Evolutionary conservation across 176 grass and related monocot species (phyloP), one percentile per base, ranked within the genome.

Genomic region (Aegilops bicornis): DNA sequence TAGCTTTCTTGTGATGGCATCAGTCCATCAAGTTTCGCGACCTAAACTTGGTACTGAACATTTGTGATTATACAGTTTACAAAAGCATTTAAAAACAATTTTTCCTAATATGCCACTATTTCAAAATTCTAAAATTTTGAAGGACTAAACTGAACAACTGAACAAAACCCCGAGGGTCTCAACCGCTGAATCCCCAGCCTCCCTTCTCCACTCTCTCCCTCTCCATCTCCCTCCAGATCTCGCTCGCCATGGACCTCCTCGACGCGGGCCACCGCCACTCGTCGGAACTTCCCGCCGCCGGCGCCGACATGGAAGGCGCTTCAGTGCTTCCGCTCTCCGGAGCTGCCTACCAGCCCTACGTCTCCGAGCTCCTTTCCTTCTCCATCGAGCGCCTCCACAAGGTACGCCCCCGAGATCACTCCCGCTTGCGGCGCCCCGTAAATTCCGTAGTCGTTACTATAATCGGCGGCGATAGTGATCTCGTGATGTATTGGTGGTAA

Each of bases 291-390:
- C 77, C 61, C 42, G n/a, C 86, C 22, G 35, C 81, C 60, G 62
- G 8, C 35, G 24, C 47, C 9, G 81, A 84, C 47, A 84, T 91
- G 87, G 70, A 27, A 25, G 29, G 40, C 2, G 59, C 78, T 50
- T 69, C 83, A 31, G 79, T 43, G 31, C 91, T 92, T 72, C 94
- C 94, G 9, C 89, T 96, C 43, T 73, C 83, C 17, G 92, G 90
- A 10, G 66, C 89, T 3, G 82, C 89, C 17, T 92, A 96, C 64
- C 97, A 99, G 76, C 90, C 91, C 48, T 99, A 99, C 80, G 94
- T 99, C n/a, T 99, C 97, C 72, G 97, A 99, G 90, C 97, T 99
- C 67, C 97, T 99, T 73, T 99, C 97, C 82, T 99, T 99, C 90
- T 96, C 97, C 85, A 96, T 99, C 86, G 97, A 99, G 83, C 92